Conservation (phyloP, 2,329 filamentous ascomycete genomes). For the Chalaropsis thielavioides region DNA sequence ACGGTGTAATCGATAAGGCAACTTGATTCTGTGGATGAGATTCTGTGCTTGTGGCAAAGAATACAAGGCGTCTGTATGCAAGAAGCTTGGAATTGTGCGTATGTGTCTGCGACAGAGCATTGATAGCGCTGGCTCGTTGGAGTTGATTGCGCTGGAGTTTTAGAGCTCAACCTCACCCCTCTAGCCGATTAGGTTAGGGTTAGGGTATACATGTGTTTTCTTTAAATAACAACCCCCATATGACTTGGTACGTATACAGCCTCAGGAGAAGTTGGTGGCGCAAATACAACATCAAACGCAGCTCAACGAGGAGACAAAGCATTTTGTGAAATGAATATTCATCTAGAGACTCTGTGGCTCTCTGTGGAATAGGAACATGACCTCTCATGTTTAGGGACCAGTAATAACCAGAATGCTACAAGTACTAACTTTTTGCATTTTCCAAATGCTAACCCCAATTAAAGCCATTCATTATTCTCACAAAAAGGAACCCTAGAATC, state of each 20-base stretch:
- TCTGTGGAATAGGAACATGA: too few relatives aligned
- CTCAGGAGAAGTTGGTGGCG: not conserved
- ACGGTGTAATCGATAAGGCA: not conserved
- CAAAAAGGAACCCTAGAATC: not conserved
- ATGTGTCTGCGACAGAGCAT: not conserved
- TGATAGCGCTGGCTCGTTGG: not conserved
- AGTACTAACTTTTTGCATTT: not conserved
- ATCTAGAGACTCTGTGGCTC: too few relatives aligned
- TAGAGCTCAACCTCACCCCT: conserved; percentile 12
- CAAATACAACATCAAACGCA: not conserved
- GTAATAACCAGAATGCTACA: not conserved
- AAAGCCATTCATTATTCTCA: not conserved
- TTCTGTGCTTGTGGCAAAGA: not conserved
- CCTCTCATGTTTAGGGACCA: not conserved
- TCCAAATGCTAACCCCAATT: not conserved
- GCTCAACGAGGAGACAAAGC: not conserved
- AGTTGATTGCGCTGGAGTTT: conserved; percentile 5
- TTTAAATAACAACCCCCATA: conserved; percentile 9
- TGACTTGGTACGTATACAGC: not conserved
- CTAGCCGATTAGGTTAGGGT: conserved; percentile 2
- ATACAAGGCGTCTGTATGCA: not conserved
- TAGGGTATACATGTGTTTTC: not conserved
- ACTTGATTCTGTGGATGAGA: not conserved
- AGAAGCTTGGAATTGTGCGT: not conserved
- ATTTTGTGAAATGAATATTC: not conserved